Conservation (phyloP, 169 alveolate genomes). For the Plasmodium ovale region DNA sequence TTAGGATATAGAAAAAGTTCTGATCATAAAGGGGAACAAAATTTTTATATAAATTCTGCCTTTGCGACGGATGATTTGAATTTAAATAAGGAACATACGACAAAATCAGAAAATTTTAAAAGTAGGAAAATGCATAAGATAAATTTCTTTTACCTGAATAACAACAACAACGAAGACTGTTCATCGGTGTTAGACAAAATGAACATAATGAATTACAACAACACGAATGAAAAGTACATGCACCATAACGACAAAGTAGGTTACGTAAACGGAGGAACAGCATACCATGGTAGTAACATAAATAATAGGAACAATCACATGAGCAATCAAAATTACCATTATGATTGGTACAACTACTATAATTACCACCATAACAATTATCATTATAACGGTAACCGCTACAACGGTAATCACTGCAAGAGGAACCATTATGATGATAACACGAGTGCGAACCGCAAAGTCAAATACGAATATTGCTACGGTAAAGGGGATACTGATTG, state of each 20-base stretch:
- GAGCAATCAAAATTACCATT: too few species aligned
- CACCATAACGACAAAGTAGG: too few species aligned
- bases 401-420: too few species aligned
- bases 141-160: constrained; percentile 27
- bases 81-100: not conserved
- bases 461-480: not conserved
- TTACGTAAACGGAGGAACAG: too few species aligned
- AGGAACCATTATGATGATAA: too few species aligned
- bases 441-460: not conserved
- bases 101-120: not conserved
- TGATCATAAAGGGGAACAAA: constrained; percentile 15
- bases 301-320: too few species aligned
- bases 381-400: too few species aligned
- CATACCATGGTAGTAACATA: too few species aligned
- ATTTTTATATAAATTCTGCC: constrained; percentile 1
- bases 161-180: not conserved
- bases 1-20: not conserved
- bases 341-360: too few species aligned
- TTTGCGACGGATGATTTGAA: not conserved
- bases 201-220: not conserved
- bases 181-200: not conserved
- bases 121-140: constrained; percentile 62
- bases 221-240: too few species aligned
- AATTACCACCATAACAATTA: too few species aligned
- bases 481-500: not conserved